Evolutionary conservation across 2,329 filamentous ascomycete genomes (phyloP).

Genomic region (Trichoderma gracile): DNA sequence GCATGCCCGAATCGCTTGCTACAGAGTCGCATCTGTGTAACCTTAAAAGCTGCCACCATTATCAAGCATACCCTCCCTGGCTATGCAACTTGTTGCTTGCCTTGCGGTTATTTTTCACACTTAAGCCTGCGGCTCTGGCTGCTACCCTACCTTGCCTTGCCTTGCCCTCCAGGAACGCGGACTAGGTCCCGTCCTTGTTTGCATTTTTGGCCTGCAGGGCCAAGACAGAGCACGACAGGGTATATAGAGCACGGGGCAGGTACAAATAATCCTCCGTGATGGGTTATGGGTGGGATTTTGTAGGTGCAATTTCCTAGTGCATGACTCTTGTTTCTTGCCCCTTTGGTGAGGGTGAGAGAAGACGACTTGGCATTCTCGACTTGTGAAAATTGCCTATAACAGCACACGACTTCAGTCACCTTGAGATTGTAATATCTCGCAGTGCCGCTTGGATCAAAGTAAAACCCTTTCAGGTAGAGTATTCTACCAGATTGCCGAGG

Average conservation of each 20-base stretch:
- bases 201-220: background rate
- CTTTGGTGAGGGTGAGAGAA: background rate
- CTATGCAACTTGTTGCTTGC: conserved; percentile 1
- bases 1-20: conserved; percentile 10
- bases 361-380: too few relatives aligned
- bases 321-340: background rate
- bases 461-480: too few relatives aligned
- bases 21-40: conserved; percentile 5
- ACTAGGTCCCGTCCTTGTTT: background rate
- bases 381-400: too few relatives aligned
- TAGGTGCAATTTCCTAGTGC: background rate
- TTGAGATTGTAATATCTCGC: too few relatives aligned
- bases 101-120: background rate
- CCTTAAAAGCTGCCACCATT: conserved; percentile 8
- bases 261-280: background rate
- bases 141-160: background rate
- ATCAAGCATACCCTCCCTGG: background rate
- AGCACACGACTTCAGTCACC: too few relatives aligned
- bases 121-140: background rate
- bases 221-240: conserved; percentile 10
- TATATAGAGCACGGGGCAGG: background rate
- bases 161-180: conserved; percentile 1
- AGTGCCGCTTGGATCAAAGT: too few relatives aligned
- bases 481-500: too few relatives aligned
- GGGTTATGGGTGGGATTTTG: background rate